Evolutionary conservation across 2,329 filamentous ascomycete genomes (phyloP).

Genomic region (Pochonia chlamydosporia): DNA sequence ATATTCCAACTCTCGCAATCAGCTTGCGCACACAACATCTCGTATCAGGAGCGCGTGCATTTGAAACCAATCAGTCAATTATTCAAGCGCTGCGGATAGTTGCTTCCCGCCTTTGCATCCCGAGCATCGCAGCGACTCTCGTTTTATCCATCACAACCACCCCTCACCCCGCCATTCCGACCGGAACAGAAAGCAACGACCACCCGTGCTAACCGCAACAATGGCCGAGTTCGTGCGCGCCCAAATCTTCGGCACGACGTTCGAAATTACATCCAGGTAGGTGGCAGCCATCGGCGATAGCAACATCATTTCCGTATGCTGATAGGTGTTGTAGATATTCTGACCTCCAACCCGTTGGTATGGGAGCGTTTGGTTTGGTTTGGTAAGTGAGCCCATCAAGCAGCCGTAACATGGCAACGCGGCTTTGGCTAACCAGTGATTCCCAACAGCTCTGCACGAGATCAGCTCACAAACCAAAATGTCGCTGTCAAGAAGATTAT

Average conservation of each 20-base stretch:
- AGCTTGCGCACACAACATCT: not conserved
- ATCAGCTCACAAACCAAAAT: slow-evolving; percentile 94
- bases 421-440: not conserved
- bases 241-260: slow-evolving; percentile 98
- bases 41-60: not conserved
- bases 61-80: not conserved
- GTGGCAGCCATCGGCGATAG: slow-evolving; percentile 1
- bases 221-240: slow-evolving; percentile 99
- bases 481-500: slow-evolving; percentile 99
- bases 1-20: not conserved
- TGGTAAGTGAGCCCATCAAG: slow-evolving; percentile 58
- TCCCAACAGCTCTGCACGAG: slow-evolving; percentile 77
- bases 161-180: not conserved
- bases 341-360: slow-evolving; percentile 95
- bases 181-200: not conserved
- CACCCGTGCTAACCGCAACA: slow-evolving; percentile 30
- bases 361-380: slow-evolving; percentile 97
- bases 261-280: slow-evolving; percentile 98
- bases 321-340: slow-evolving; percentile 63
- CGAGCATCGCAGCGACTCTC: not conserved
- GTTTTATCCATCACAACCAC: not conserved
- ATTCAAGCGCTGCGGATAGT: not conserved
- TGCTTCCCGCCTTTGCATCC: not conserved
- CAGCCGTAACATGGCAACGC: not conserved
- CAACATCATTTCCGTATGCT: not conserved